Base-by-base conservation (phyloP, 306 rosid species). In the Oxytropis ochrocephala region DNA sequence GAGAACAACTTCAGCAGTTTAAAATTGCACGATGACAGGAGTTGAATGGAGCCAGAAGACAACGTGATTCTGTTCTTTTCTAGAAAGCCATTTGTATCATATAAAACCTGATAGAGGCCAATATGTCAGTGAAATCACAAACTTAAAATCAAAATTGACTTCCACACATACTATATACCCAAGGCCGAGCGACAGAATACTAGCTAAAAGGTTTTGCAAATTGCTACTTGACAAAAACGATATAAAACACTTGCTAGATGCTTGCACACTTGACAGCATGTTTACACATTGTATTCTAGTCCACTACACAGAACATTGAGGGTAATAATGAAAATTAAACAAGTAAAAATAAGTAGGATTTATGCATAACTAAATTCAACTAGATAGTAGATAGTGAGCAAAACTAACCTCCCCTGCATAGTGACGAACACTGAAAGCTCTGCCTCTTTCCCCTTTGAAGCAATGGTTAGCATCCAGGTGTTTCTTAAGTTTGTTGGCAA, bases 331-430 rank as follows among this genome's bases (percentile, higher is more conserved):
- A 19, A 52, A 77, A 16, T 4, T 38, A 68, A 14, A 50, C 27
- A 43, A 63, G 68, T 43, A 32, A n/a, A 29, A 38, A 46, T 44
- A 44, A 64, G 48, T 35, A 51, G 38, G n/a, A 32, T 57, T 52
- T 38, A n/a, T 70, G 64, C 35, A 33, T 13, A 46, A 55, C 33
- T 38, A 72, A 71, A 17, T 67, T 57, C 43, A 75, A 44, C 53
- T 81, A n/a, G n/a, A n/a, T 67, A 62, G 35, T 39, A 73, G 53
- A 71, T 52, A 54, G 18, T 18, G 71, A 51, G 50, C 63, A 70
- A 65, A 78, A 88, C 95, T 83, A 76, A 94, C 99, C 99, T 95
- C 97, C 78, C 97, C 96, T 54, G 91, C 91, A 84, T 72, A 81
- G 79, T 95, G 99, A 44, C 76, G 81, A 73, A 95, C 77, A 51